Base-by-base conservation (phyloP, 768 basidiomycete species). In the Lepiota subincarnata region DNA sequence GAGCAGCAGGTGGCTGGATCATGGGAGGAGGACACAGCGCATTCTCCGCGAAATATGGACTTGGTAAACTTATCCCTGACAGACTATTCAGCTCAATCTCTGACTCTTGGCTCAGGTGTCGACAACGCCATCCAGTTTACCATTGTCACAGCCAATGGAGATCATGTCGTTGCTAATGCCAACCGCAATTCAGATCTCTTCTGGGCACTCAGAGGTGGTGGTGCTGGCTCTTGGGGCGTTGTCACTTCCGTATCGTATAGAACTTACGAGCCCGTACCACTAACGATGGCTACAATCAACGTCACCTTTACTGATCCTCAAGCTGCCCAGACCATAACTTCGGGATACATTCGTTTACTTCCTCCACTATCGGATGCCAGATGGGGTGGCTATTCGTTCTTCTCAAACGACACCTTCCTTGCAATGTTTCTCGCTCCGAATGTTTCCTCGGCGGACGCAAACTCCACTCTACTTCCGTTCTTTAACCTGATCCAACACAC, bases 171-270 rank as follows among this genome's bases (percentile, higher is more conserved):
- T 3, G 73, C 67, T 18, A 82, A 81, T 57, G 57, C 59, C 0
- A 63, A 71, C 57, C 65, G 69, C 34, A 65, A 80, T 53, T 10
- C 64, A 3, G 76, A 81, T 50, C 69, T 81, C 3, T 82, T 78
- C 64, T 82, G 77, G 74, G 79, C 81, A 0, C 59, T 82, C 48
- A 69, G 79, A 28, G 80, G 79, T 0, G 72, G 72, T 1, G 80
- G 80, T 0, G 79, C 78, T 5, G 71, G 74, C 11, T 80, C 75
- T 0, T 81, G 66, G 42, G 79, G 75, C 6, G 67, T 81, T n/a
- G 65, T 81, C 39, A 73, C 72, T 2, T 74, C 74, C 1, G 73
- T 71, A 5, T 77, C 78, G 0, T 79, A 80, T 57, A 60, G 61
- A 43, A 78, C 74, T 0, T 69, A 79, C 48, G 70, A 73, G 2